These are phyloP conservation scores for Erysiphe pulchra DNA, from an alignment of 2,329 filamentous ascomycete genomes.

Conservation along the genomic window DNA sequence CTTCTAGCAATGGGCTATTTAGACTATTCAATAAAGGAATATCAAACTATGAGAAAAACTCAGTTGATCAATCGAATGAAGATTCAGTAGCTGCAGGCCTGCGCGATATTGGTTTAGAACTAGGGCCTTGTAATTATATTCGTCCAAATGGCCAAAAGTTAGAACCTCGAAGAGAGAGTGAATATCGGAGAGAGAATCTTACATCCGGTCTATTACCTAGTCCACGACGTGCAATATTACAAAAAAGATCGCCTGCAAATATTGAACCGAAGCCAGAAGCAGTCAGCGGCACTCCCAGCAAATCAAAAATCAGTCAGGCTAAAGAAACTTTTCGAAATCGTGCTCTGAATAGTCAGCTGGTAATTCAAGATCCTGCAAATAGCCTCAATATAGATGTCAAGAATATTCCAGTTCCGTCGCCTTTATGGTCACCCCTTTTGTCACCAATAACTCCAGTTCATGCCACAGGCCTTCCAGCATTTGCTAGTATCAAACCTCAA, in stretches of 20 bases:
- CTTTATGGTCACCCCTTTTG: neutral
- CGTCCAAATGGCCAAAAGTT: neutral
- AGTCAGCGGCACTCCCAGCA: too few species aligned
- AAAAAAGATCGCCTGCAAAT: neutral
- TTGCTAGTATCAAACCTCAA: neutral
- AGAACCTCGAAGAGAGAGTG: neutral
- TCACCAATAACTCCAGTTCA: neutral
- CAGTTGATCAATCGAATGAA: too few species aligned
- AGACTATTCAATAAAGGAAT: slow-evolving; percentile 1
- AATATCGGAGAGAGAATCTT: neutral
- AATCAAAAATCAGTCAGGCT: neutral
- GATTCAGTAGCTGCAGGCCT: neutral
- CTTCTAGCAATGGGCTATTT: neutral
- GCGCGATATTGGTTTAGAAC: neutral
- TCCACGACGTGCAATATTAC: neutral
- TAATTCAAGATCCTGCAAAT: neutral
- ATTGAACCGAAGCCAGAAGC: neutral
- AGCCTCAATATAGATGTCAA: neutral
- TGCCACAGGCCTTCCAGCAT: neutral
- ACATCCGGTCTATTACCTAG: neutral
- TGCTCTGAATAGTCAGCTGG: neutral
- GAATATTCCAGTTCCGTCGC: neutral
- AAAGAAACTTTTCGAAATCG: neutral
- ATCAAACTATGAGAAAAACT: neutral
- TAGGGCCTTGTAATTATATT: neutral